Conservation (phyloP, 306 rosid genomes). For the Castanea crenata region DNA sequence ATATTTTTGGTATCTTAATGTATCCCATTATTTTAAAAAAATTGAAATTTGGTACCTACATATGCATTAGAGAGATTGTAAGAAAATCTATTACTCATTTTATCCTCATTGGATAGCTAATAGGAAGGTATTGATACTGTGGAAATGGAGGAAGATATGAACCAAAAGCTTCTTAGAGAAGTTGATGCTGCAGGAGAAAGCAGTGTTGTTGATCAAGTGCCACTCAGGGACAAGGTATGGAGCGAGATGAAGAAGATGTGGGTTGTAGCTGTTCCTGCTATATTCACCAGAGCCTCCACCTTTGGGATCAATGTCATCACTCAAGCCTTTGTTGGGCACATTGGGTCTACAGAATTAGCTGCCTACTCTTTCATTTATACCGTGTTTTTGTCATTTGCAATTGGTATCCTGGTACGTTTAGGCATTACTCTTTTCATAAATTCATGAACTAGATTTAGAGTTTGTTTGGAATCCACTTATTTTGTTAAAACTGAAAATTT, state of each 20-base stretch:
- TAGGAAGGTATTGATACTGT: too few species aligned
- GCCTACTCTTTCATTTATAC: constrained; percentile 14
- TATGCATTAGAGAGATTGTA: too few species aligned
- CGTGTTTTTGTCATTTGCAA: constrained; percentile 10
- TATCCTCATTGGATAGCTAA: too few species aligned
- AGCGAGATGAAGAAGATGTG: constrained; percentile 22
- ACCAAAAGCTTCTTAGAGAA: constrained; percentile 19
- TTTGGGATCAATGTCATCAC: constrained; percentile 21
- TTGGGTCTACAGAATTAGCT: constrained; percentile 16
- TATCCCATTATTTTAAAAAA: too few species aligned
- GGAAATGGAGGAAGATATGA: constrained; percentile 31
- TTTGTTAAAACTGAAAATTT: too few species aligned
- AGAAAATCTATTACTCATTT: too few species aligned
- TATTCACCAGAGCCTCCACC: constrained; percentile 20
- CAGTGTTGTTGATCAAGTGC: too few species aligned
- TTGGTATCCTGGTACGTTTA: constrained; percentile 23
- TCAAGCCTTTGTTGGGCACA: constrained; percentile 29
- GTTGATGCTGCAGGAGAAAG: background rate
- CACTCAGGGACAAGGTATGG: constrained; percentile 10
- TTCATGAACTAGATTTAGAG: too few species aligned
- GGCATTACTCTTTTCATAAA: too few species aligned
- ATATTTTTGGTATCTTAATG: too few species aligned
- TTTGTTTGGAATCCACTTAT: too few species aligned
- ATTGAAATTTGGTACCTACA: too few species aligned
- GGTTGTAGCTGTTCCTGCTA: constrained; percentile 26